Evolutionary conservation across 192 early-diverging fungal species (phyloP), one percentile per base, ranked within the genome.

Genomic region (Coemansia sp.): DNA sequence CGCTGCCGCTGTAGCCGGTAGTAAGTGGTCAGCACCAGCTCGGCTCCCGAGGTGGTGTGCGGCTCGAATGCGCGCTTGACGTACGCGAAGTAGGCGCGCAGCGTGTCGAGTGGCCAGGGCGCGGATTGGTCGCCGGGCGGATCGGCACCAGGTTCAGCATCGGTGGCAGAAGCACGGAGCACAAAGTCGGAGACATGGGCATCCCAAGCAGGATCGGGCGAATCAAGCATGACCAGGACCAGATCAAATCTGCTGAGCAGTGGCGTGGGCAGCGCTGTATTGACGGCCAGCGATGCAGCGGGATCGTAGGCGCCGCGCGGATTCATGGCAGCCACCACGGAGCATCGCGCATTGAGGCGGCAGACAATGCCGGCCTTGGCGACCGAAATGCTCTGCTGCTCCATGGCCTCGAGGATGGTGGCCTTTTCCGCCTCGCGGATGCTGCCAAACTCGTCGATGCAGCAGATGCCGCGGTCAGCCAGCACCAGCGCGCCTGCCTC

Each of bases 181-280:
- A 69, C 36, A 83, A 83, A 20, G 50, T 62, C 25, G 82, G 79
- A 13, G 19, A 17, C 29, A 30, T 6, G 28, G 52, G 64, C 22
- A 34, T 31, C 59, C 62, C 44, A 71, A 68, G 71, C 82, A 82
- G 29, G 50, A 95, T 95, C 70, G 96, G 97, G 41, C 52, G 84
- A 83, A 78, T 99, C 97, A 59, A 92, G 87, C 27, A 99, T 93
- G 6, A 99, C 97, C 69, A 93, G 95, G 1, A 99, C 84, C 1
- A 96, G 85, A 79, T 98, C 97, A 61, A 98, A 98, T 71, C 97
- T 94, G 22, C 95, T 97, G 66, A 99, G 70, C 64, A 99, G 96
- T 11, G 97, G 97, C 62, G 97, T 94, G 0, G 97, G 97, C 57
- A 99, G 80, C 72, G 97, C 94, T 14, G 97, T 95, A 65, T 99